phyloP scores from a whole-genome alignment of 2,329 filamentous ascomycete species.

The Cryphonectria parasitica region DNA sequence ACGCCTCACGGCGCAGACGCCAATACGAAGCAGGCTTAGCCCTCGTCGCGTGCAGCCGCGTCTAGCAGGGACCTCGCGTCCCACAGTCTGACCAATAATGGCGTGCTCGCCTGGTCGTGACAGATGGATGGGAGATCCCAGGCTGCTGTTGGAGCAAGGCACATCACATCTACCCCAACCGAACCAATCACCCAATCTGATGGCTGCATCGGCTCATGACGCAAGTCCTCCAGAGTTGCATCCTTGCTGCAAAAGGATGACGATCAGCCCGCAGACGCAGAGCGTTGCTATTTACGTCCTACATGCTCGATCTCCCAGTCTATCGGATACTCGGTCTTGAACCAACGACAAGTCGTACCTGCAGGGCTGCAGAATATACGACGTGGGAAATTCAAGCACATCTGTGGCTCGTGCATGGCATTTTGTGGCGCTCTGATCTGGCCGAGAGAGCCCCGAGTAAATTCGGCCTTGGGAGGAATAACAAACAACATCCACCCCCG shows the following conservation, averaged over 20 bases:
- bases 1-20: background rate
- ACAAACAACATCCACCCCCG: background rate
- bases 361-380: background rate
- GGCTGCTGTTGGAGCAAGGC: background rate
- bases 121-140: background rate
- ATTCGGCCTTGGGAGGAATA: background rate
- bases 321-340: constrained; percentile 14
- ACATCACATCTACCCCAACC: background rate
- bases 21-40: background rate
- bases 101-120: background rate
- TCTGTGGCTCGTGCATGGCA: constrained; percentile 1
- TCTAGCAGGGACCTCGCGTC: constrained; percentile 20
- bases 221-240: constrained; percentile 4
- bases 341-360: background rate
- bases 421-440: background rate
- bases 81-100: constrained; percentile 10
- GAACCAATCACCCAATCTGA: constrained; percentile 5
- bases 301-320: constrained; percentile 11
- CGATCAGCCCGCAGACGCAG: background rate
- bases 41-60: constrained; percentile 18
- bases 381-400: background rate
- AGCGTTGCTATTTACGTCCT: constrained; percentile 26
- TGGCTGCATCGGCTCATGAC: background rate
- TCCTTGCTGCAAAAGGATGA: constrained; percentile 1
- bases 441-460: background rate